Base-by-base conservation (phyloP, 345 rosid species). In the Eucalyptus melliodora region DNA sequence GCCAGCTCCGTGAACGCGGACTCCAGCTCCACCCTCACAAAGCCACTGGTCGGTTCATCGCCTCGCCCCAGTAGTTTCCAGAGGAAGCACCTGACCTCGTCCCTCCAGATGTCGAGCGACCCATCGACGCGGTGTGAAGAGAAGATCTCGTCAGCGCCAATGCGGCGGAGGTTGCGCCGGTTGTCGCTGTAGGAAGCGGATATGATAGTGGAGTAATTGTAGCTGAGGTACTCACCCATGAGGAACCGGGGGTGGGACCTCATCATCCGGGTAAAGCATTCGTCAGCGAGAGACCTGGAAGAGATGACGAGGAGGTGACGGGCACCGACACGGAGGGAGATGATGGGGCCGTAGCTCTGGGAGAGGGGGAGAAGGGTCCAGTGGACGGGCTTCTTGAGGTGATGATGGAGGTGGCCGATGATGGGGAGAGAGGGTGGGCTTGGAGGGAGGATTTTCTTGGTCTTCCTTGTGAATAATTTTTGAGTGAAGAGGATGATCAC, bases 111-210 rank as follows among this genome's bases (percentile, higher is more conserved):
- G 37, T 56, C 37, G 8, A 53, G 50, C 31, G 87, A 88, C 56
- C 13, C 60, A 50, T 87, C 88, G n/a, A 93, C 91, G 11, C 91
- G 88, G 51, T 69, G 86, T 16, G 90, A 51, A 13, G 96, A 93
- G 90, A 94, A 92, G 16, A 94, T 88, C 72, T 92, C 93, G 6
- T 90, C 53, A 15, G 93, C 27, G 16, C 91, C 87, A 45, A 94
- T 88, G 34, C 90, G 92, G 87, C 95, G 90, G 67, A 94, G 92
- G 92, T 82, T 93, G 30, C 94, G 91, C 95, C 93, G 90, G 50
- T 92, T 94, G 34, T 92, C 91, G 15, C 95, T 93, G 40, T 93
- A 92, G 34, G 93, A 77, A 9, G 93, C 86, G 17, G 87, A 50
- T 9, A 30, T n/a, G 55, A 94, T 30, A 60, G 89, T 86, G 49